Evolutionary conservation across 2,329 filamentous ascomycete species (phyloP).

Genomic region (Penicillium paneum): DNA sequence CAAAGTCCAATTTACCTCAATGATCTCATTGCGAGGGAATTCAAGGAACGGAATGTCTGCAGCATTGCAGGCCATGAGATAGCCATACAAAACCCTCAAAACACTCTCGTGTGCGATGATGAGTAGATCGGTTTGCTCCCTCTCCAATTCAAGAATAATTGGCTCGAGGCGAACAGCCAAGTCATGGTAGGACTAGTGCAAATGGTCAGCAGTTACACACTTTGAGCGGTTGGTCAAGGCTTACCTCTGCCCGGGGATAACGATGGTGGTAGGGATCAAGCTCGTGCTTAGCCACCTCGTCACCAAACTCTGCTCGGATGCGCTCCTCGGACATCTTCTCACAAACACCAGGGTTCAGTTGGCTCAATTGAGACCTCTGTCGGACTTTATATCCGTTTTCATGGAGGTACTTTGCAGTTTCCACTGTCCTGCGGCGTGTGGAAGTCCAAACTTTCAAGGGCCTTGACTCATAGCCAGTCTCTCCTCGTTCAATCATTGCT

Average conservation of each 20-base stretch:
- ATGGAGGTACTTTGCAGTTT: conserved; percentile 81
- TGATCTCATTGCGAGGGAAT: conserved; percentile 95
- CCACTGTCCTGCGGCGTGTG: conserved; percentile 81
- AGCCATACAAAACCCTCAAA: conserved; percentile 93
- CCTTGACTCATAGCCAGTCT: conserved; percentile 65
- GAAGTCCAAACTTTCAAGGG: conserved; percentile 93
- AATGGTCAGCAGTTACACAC: neutral
- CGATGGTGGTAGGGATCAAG: conserved; percentile 94
- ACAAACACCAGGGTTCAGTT: conserved; percentile 93
- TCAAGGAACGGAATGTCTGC: conserved; percentile 88
- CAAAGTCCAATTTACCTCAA: conserved; percentile 60
- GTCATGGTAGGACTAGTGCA: conserved; percentile 83
- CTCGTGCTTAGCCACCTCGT: conserved; percentile 90
- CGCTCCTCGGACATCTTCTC: conserved; percentile 84
- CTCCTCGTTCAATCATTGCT: conserved; percentile 65
- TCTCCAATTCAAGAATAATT: conserved; percentile 94
- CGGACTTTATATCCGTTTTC: conserved; percentile 78
- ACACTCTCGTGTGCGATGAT: conserved; percentile 98
- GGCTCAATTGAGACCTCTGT: conserved; percentile 93
- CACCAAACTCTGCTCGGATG: conserved; percentile 78
- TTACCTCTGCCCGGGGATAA: conserved; percentile 88
- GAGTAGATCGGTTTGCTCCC: conserved; percentile 94
- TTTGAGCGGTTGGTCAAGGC: conserved; percentile 9
- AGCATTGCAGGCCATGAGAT: conserved; percentile 97
- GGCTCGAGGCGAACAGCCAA: conserved; percentile 96